Evolutionary conservation across 1,139 yeast species (phyloP).

Genomic region (Geotrichum citri-aurantii): DNA sequence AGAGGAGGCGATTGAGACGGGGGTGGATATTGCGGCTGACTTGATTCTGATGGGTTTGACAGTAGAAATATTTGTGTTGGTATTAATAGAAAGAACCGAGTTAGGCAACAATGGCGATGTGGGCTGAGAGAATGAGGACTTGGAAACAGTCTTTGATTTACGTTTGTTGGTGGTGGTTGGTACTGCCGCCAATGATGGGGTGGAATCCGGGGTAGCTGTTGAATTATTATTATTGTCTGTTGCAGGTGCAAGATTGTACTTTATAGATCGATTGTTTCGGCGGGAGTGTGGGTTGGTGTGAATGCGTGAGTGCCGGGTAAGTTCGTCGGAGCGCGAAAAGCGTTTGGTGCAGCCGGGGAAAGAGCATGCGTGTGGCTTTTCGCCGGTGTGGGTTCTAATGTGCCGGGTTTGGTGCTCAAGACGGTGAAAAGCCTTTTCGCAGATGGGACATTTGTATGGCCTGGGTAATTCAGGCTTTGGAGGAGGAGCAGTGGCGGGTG

Average conservation of each 20-base stretch:
- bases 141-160: not conserved
- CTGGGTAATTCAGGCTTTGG: constrained; percentile 41
- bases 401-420: constrained; percentile 93
- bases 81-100: not conserved
- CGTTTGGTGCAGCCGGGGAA: constrained; percentile 83
- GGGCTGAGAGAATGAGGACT: constrained; percentile 3
- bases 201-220: constrained; percentile 2
- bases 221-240: constrained; percentile 10
- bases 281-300: constrained; percentile 75
- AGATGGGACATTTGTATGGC: constrained; percentile 88
- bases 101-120: constrained; percentile 14
- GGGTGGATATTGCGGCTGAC: not conserved
- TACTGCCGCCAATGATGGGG: not conserved
- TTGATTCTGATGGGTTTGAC: not conserved
- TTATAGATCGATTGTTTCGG: constrained; percentile 39
- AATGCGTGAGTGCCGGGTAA: constrained; percentile 82
- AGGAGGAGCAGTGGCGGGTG: constrained; percentile 1
- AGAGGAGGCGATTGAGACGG: constrained; percentile 11
- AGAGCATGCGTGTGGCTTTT: constrained; percentile 84
- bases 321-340: constrained; percentile 83
- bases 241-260: constrained; percentile 28
- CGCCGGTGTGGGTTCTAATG: constrained; percentile 93
- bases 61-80: not conserved
- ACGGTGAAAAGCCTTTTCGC: constrained; percentile 88
- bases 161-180: not conserved